Evolutionary conservation across 164 flowering plant species (phyloP).

Genomic region (Houttuynia cordata): DNA sequence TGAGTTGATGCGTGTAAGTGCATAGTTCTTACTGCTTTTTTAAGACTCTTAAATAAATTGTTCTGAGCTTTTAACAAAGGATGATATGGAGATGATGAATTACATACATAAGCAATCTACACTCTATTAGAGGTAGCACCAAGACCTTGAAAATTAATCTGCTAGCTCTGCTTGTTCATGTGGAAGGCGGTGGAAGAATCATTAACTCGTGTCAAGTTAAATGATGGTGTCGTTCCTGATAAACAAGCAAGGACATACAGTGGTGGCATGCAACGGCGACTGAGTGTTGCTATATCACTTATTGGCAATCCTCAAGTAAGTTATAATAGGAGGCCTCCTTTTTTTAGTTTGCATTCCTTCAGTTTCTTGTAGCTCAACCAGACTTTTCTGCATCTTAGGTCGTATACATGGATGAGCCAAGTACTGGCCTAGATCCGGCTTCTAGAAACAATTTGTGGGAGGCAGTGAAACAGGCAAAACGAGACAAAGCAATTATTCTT

Average conservation of each 20-base stretch:
- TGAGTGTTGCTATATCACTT: constrained; percentile 88
- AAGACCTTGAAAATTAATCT: background rate
- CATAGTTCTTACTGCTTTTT: background rate
- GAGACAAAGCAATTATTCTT: constrained; percentile 77
- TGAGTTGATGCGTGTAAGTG: constrained; percentile 50
- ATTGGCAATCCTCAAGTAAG: constrained; percentile 91
- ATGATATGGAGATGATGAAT: no score
- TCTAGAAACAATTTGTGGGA: constrained; percentile 83
- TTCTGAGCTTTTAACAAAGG: no score
- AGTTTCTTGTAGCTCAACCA: background rate
- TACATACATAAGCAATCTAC: no score
- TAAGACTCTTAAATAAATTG: background rate
- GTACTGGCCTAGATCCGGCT: constrained; percentile 95
- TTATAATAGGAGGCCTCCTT: background rate
- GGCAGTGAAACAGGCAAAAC: constrained; percentile 83
- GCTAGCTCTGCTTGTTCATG: constrained; percentile 1
- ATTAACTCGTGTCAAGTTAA: constrained; percentile 66
- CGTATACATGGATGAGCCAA: constrained; percentile 98
- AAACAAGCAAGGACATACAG: constrained; percentile 82
- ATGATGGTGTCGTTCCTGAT: constrained; percentile 76
- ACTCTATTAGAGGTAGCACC: background rate
- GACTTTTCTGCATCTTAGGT: constrained; percentile 30
- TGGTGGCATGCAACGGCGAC: constrained; percentile 99
- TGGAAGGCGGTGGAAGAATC: constrained; percentile 87
- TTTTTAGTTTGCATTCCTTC: background rate